phyloP scores from a whole-genome alignment of 2,329 filamentous ascomycete genomes.

The Dothidotthia symphoricarpi region DNA sequence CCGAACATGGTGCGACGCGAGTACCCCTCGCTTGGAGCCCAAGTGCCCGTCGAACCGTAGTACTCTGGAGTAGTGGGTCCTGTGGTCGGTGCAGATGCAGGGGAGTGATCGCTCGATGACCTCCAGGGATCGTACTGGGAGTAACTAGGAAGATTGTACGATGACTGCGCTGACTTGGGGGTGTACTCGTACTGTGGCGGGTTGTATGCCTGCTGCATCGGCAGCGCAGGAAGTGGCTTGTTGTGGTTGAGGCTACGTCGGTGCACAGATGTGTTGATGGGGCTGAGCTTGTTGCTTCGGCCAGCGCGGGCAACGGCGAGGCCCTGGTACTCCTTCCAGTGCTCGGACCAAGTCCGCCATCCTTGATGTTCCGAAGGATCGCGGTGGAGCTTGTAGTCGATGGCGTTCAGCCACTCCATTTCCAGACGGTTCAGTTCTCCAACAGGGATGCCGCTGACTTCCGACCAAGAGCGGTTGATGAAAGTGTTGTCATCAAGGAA shows the following conservation, averaged over 20 bases:
- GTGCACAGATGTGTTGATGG: conserved; percentile 64
- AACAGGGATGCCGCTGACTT: conserved; percentile 87
- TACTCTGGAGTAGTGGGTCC: conserved; percentile 56
- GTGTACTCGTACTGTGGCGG: conserved; percentile 35
- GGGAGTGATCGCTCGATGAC: conserved; percentile 48
- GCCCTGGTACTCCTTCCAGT: conserved; percentile 64
- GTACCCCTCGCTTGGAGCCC: conserved; percentile 48
- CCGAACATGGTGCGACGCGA: conserved; percentile 46
- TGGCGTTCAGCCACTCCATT: conserved; percentile 80
- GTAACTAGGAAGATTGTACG: conserved; percentile 39
- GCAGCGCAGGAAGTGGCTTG: conserved; percentile 46
- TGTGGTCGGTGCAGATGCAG: conserved; percentile 55
- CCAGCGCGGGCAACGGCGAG: conserved; percentile 46
- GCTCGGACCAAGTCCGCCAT: conserved; percentile 62
- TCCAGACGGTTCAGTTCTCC: conserved; percentile 81
- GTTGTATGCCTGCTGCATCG: conserved; percentile 44
- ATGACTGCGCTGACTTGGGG: conserved; percentile 38
- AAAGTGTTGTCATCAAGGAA: conserved; percentile 97
- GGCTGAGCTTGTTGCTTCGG: conserved; percentile 51
- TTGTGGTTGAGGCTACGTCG: conserved; percentile 49
- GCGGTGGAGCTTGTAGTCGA: conserved; percentile 82
- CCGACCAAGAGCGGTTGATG: conserved; percentile 94
- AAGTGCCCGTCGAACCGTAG: conserved; percentile 47
- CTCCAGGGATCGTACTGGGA: conserved; percentile 46
- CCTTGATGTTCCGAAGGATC: conserved; percentile 76